These are phyloP conservation scores for Bruguiera hainesii DNA, from an alignment of 441 rosid genomes.

Conservation along the genomic window DNA sequence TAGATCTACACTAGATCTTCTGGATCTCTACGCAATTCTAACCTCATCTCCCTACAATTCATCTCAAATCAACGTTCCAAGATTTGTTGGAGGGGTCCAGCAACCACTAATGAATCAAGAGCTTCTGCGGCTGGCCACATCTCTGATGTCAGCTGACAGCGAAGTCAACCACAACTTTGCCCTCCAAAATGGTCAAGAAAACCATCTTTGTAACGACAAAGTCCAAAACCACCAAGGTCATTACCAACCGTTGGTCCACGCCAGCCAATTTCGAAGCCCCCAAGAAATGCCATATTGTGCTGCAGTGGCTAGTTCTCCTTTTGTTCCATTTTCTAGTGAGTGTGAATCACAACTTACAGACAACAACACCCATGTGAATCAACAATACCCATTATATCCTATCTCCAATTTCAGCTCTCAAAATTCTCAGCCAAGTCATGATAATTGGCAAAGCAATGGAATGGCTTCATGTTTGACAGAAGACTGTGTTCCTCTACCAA, in stretches of 20 bases:
- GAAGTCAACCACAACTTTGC: constrained; percentile 25
- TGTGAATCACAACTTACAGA: constrained; percentile 24
- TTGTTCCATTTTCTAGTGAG: constrained; percentile 32
- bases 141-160: constrained; percentile 44
- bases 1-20: constrained; percentile 75
- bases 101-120: constrained; percentile 46
- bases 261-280: constrained; percentile 27
- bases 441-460: constrained; percentile 25
- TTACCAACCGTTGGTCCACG: constrained; percentile 27
- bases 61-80: constrained; percentile 42
- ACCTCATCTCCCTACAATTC: constrained; percentile 47
- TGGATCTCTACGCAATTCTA: constrained; percentile 63
- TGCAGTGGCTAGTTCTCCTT: constrained; percentile 18
- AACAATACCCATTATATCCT: constrained; percentile 25
- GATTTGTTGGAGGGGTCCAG: constrained; percentile 39
- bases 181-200: constrained; percentile 35
- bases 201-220: constrained; percentile 25
- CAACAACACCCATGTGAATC: constrained; percentile 14
- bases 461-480: constrained; percentile 25
- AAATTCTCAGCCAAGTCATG: constrained; percentile 15
- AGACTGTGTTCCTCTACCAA: constrained; percentile 28
- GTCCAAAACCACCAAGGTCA: constrained; percentile 31
- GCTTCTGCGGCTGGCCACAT: constrained; percentile 48
- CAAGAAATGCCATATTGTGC: constrained; percentile 32
- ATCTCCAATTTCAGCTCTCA: constrained; percentile 17